These are phyloP conservation scores for Flueggea neowawraea DNA, from an alignment of 441 rosid species.

Conservation along the genomic window DNA sequence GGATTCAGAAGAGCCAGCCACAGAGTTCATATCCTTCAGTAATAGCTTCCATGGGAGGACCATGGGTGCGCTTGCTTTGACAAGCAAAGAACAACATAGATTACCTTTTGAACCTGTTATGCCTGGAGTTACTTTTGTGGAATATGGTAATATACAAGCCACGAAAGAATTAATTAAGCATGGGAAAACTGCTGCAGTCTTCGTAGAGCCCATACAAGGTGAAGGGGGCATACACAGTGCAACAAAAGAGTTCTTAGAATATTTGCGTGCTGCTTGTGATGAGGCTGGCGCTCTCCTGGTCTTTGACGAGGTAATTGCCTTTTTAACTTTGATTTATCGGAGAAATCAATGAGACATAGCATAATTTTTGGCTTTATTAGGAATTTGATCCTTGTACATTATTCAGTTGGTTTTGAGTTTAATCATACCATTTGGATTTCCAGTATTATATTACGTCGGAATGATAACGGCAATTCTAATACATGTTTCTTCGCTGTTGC, in stretches of 20 bases:
- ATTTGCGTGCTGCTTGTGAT: slow-evolving; percentile 72
- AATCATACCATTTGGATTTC: no score
- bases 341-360: no score
- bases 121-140: slow-evolving; percentile 92
- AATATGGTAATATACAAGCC: slow-evolving; percentile 73
- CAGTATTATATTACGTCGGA: no score
- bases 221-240: slow-evolving; percentile 94
- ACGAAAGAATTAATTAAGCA: slow-evolving; percentile 41
- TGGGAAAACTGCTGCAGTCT: slow-evolving; percentile 80
- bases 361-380: no score
- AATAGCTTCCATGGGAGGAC: slow-evolving; percentile 96
- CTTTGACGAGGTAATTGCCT: slow-evolving; percentile 65
- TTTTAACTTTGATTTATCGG: no score
- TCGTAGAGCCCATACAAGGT: slow-evolving; percentile 94
- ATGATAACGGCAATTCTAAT: background rate
- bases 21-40: slow-evolving; percentile 64
- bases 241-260: slow-evolving; percentile 69
- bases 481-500: background rate
- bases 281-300: slow-evolving; percentile 77
- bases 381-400: no score
- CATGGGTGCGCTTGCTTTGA: slow-evolving; percentile 75
- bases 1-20: slow-evolving; percentile 42
- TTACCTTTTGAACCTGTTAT: slow-evolving; percentile 90
- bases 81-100: slow-evolving; percentile 86
- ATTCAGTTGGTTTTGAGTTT: no score